Evolutionary conservation across 2,329 filamentous ascomycete genomes (phyloP).

Genomic region (Didymellaceae sp.): DNA sequence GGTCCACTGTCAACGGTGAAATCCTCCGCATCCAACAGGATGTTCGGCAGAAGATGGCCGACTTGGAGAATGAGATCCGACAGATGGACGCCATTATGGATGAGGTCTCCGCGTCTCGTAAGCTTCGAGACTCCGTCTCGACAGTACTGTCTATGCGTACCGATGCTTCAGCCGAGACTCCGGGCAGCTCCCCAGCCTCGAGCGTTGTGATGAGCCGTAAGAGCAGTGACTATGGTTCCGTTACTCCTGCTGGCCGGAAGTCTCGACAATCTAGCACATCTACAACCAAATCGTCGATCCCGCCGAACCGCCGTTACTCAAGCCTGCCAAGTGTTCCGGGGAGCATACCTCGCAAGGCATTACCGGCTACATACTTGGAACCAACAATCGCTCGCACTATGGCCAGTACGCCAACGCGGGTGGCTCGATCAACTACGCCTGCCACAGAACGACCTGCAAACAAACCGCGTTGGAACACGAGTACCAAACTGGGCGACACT

Average conservation of each 20-base stretch:
- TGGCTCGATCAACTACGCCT: slow-evolving; percentile 32
- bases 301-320: slow-evolving; percentile 56
- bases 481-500: slow-evolving; percentile 48
- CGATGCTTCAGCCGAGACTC: slow-evolving; percentile 73
- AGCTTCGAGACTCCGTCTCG: slow-evolving; percentile 89
- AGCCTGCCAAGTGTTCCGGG: slow-evolving; percentile 51
- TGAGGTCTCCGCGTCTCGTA: slow-evolving; percentile 71
- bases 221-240: slow-evolving; percentile 54
- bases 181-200: slow-evolving; percentile 69
- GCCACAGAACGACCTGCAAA: slow-evolving; percentile 33
- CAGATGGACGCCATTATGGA: slow-evolving; percentile 79
- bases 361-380: slow-evolving; percentile 25
- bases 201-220: slow-evolving; percentile 65
- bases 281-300: slow-evolving; percentile 49
- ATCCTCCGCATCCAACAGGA: slow-evolving; percentile 86
- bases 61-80: slow-evolving; percentile 75
- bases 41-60: slow-evolving; percentile 81
- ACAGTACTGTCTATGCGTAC: slow-evolving; percentile 77
- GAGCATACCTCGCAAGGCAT: slow-evolving; percentile 31
- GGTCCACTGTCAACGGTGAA: slow-evolving; percentile 96
- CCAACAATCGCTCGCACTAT: slow-evolving; percentile 34
- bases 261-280: slow-evolving; percentile 56
- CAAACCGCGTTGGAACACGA: slow-evolving; percentile 50
- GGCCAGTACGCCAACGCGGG: slow-evolving; percentile 34
- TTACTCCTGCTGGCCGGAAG: slow-evolving; percentile 56